Conservation (phyloP, 1,284 basidiomycete genomes). For the Pseudozyma sp. region DNA sequence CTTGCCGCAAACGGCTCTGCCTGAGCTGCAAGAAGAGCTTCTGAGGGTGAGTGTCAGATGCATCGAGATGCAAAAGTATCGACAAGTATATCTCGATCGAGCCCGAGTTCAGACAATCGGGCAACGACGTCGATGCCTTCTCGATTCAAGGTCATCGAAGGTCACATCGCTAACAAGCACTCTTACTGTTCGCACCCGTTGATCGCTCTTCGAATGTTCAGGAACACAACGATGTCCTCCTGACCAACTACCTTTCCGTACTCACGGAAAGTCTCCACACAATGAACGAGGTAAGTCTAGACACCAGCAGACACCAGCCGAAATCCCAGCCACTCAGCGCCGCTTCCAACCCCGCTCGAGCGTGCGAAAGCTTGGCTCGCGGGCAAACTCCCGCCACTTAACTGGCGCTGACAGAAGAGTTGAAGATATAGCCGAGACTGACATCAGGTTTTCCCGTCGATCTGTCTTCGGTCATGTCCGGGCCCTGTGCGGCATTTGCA, state of each 20-base stretch:
- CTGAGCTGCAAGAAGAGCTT: slow-evolving; percentile 54
- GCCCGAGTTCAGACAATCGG: neutral
- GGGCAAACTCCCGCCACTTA: neutral
- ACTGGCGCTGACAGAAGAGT: too few relatives aligned
- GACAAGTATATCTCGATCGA: neutral
- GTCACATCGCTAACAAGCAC: slow-evolving; percentile 8
- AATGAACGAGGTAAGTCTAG: slow-evolving; percentile 83
- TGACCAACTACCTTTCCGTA: slow-evolving; percentile 87
- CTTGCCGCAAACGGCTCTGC: slow-evolving; percentile 44
- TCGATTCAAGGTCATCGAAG: slow-evolving; percentile 3
- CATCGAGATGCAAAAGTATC: neutral
- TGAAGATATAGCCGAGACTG: slow-evolving; percentile 7
- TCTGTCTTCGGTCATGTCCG: neutral
- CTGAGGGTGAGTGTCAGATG: slow-evolving; percentile 30
- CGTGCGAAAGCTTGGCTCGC: neutral
- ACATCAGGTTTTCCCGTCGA: neutral
- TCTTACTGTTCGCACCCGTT: too few relatives aligned
- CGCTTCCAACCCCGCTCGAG: slow-evolving; percentile 2
- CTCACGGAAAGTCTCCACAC: slow-evolving; percentile 87
- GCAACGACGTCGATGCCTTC: neutral
- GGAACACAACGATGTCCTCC: slow-evolving; percentile 95
- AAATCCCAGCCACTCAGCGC: neutral
- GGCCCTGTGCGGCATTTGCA: slow-evolving; percentile 11
- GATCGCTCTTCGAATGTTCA: slow-evolving; percentile 65
- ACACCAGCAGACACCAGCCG: neutral